Base-by-base conservation (phyloP, 441 rosid species). In the Adansonia grandidieri region DNA sequence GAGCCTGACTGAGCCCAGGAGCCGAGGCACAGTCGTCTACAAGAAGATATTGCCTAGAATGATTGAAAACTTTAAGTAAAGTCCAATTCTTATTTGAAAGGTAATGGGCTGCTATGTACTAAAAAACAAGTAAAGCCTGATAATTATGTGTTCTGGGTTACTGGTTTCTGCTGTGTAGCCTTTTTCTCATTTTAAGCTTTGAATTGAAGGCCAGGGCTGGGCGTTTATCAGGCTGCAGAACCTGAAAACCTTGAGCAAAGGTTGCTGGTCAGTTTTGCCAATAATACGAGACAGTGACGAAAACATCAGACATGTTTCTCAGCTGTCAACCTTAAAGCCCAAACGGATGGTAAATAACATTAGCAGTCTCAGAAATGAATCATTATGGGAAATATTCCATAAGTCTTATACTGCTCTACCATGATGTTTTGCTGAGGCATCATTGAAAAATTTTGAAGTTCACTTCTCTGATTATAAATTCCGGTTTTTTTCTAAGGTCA, bases 201-300 rank as follows among this genome's bases (percentile, higher is more conserved):
- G 32, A 28, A 40, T 40, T 9, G 63, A 8, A 58, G 13, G 9
- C 63, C 11, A 58, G 63, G 63, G 32, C 32, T 58, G 8, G 47
- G 0, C 15, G 60, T 53, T 48, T 13, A 48, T 48, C 57, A 53
- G 62, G 60, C 2, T 2, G 51, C 10, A 0, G 9, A n/a, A 1
- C 0, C n/a, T n/a, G 0, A 0, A 54, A n/a, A 4, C 32, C 20
- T 15, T n/a, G 14, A 0, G 0, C 5, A 4, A 14, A 13, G 17
- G 6, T 51, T 13, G 56, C 56, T 17, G 2, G 58, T 2, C 32
- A 0, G 0, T 56, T 56, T 2, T 2, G 9, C 20, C 2, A 28
- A 28, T 28, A 54, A n/a, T n/a, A n/a, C 9, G 22, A 56, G 61
- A 54, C 6, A n/a, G 61, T 17, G 22, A 56, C 61, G 15, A 3